Evolutionary conservation across 1,284 basidiomycete genomes (phyloP), one percentile per base, ranked within the genome.

Genomic region (Cystobasidium pallidum): DNA sequence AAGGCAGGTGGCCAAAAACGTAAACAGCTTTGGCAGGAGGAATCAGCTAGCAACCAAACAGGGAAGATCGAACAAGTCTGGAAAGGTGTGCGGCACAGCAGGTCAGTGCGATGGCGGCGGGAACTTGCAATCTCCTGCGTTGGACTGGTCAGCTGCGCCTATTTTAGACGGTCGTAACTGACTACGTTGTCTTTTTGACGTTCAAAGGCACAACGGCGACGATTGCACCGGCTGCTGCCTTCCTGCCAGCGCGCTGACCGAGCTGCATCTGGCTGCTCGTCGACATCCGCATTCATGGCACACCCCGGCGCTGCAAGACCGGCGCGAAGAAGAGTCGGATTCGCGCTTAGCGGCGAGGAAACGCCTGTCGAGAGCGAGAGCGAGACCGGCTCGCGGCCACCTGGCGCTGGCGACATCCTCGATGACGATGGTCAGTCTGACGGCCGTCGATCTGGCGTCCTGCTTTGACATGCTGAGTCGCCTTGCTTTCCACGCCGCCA

Each of bases 361-460:
- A 61, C 58, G 58, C 58, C 58, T 15, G 58, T 30, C 26, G 58
- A 47, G 39, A 30, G 15, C 6, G 58, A 47, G 58, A 30, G 15
- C 6, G 58, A 47, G 58, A 61, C 30, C 21, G 36, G 55, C 28
- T 3, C 28, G 8, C 51, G 13, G 41, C 36, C 10, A n/a, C 43
- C 2, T 21, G 26, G 17, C 24, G 30, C 24, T 17, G 47, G 45
- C 30, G 24, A 51, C 1, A 55, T 70, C 21, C 67, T 70, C 15
- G 67, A 70, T 36, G 67, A 70, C 32, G 52, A 70, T 19, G 67
- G 67, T 62, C 30, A 43, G 55, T 34, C 3, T 41, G 58, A 10
- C 15, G 36, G 26, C 24, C 17, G 7, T 15, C 26, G 21, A 17
- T 24, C 24, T 24, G 21, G n/a, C 49, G 2, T 47, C 41, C 4